These are phyloP conservation scores for Eucalyptus erythrocorys DNA, from an alignment of 345 rosid species.

Conservation along the genomic window DNA sequence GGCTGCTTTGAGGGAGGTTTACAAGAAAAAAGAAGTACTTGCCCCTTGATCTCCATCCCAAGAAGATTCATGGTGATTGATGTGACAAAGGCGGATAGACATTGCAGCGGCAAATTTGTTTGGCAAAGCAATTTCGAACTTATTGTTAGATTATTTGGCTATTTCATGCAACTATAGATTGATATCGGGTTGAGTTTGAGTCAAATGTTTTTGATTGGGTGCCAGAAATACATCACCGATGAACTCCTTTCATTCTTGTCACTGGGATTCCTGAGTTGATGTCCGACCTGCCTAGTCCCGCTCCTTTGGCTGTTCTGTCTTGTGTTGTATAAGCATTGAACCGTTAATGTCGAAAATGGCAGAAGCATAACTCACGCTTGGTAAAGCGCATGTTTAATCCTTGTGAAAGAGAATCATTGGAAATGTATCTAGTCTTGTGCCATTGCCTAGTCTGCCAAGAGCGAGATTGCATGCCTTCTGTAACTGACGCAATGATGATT, in stretches of 20 bases:
- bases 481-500: background rate
- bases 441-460: too few relatives aligned
- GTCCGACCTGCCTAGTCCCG: background rate
- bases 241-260: background rate
- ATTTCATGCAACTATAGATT: background rate
- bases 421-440: background rate
- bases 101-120: background rate
- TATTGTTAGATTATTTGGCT: background rate
- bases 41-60: slow-evolving; percentile 91
- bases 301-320: background rate
- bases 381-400: too few relatives aligned
- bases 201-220: background rate
- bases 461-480: background rate
- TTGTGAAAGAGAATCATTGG: too few relatives aligned
- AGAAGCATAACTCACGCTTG: background rate
- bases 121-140: background rate
- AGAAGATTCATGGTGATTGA: slow-evolving; percentile 96
- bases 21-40: slow-evolving; percentile 64
- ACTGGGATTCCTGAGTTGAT: background rate
- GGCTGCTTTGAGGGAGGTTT: slow-evolving; percentile 70
- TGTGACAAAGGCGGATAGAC: background rate
- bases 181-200: background rate
- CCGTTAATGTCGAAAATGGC: background rate
- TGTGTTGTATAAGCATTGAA: background rate
- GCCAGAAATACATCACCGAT: background rate